Percentiles rank a stretch among this genome's conserved stretches.
phyloP scores from a whole-genome alignment of 345 rosid species.

The Capsella bursapastoris region DNA sequence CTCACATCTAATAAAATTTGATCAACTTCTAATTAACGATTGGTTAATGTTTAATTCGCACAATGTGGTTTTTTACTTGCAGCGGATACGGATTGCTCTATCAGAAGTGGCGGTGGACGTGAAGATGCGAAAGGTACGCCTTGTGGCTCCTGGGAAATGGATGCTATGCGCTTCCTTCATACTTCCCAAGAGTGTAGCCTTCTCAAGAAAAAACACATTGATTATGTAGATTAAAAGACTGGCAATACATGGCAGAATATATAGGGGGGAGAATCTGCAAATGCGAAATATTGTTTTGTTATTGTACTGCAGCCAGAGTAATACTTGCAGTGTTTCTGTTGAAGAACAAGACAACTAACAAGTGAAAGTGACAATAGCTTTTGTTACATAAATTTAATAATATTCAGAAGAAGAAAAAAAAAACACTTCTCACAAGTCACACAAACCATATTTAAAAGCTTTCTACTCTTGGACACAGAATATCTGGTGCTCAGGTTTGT shows the following conservation, averaged over 20 bases:
- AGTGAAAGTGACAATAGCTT: slow-evolving; percentile 56
- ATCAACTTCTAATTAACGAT: neutral
- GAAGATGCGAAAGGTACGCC: slow-evolving; percentile 72
- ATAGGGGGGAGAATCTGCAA: slow-evolving; percentile 35
- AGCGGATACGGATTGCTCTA: slow-evolving; percentile 79
- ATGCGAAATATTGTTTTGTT: neutral
- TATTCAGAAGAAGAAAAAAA: neutral
- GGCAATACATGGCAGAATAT: slow-evolving; percentile 14
- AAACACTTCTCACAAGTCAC: slow-evolving; percentile 25
- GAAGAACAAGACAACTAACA: slow-evolving; percentile 55
- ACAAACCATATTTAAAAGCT: slow-evolving; percentile 35
- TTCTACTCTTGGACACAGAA: slow-evolving; percentile 45
- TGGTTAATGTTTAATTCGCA: neutral
- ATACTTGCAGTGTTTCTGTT: slow-evolving; percentile 42
- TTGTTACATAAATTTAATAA: slow-evolving; percentile 44
- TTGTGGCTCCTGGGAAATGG: slow-evolving; percentile 92
- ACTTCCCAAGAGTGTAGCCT: slow-evolving; percentile 79
- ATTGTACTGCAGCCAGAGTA: slow-evolving; percentile 27
- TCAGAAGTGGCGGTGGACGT: slow-evolving; percentile 78
- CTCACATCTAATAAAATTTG: neutral
- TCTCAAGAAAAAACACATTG: slow-evolving; percentile 38
- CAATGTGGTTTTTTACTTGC: slow-evolving; percentile 35
- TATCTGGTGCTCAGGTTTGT: slow-evolving; percentile 51
- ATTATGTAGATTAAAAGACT: slow-evolving; percentile 13
- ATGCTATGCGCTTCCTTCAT: slow-evolving; percentile 86